Evolutionary conservation across 2,329 filamentous ascomycete genomes (phyloP).

Genomic region (Cercospora sp.): DNA sequence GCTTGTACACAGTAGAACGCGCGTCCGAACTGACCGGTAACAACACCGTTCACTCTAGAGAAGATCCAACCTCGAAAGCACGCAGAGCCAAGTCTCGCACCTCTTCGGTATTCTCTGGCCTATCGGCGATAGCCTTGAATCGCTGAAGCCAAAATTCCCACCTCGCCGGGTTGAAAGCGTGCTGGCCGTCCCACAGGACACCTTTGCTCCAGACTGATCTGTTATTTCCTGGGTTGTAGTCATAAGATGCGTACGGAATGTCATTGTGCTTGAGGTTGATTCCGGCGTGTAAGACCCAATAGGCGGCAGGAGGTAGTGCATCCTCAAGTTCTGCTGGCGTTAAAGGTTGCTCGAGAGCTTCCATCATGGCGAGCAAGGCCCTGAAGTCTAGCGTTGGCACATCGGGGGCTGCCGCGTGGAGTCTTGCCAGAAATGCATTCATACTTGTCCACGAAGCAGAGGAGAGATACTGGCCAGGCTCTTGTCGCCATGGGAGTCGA

Average conservation of each 20-base stretch:
- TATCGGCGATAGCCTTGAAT: background rate
- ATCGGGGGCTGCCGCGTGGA: background rate
- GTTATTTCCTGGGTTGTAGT: background rate
- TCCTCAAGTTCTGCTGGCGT: background rate
- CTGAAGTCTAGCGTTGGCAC: background rate
- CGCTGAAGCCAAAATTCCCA: slow-evolving; percentile 5
- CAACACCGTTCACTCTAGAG: background rate
- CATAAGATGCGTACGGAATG: background rate
- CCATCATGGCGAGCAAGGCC: background rate
- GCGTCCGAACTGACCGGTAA: background rate
- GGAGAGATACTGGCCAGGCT: background rate
- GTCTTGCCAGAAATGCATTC: background rate
- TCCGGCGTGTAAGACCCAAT: background rate
- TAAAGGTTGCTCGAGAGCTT: background rate
- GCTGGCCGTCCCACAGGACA: background rate
- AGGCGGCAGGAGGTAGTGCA: background rate
- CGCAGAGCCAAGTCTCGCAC: background rate
- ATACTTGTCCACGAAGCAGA: background rate
- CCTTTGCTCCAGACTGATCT: background rate
- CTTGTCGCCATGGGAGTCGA: background rate
- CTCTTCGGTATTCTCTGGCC: background rate
- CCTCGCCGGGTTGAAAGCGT: slow-evolving; percentile 1
- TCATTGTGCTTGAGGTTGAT: background rate
- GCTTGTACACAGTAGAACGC: background rate
- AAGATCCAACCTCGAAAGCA: background rate